These are phyloP conservation scores for Plasmodium fragile DNA, from an alignment of 169 alveolate species.

Conservation along the genomic window DNA sequence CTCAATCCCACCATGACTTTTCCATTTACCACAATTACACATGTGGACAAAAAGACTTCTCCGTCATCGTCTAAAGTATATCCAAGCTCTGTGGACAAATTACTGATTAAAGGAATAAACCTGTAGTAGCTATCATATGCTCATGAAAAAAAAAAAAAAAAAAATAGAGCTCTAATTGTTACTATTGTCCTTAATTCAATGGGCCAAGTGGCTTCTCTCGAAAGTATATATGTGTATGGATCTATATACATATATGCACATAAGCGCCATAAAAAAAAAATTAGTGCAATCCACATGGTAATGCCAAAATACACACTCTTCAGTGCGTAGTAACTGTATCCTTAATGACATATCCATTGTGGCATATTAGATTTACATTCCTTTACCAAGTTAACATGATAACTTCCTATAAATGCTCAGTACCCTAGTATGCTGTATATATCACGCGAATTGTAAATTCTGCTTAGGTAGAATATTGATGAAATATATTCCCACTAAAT, in stretches of 20 bases:
- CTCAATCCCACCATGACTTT: neutral
- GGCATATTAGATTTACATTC: neutral
- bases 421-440: neutral
- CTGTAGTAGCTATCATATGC: neutral
- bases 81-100: neutral
- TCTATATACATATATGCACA: neutral
- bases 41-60: neutral
- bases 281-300: neutral
- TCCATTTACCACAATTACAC: neutral
- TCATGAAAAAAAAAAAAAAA: neutral
- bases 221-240: neutral
- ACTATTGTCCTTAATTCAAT: neutral
- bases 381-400: neutral
- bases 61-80: neutral
- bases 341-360: neutral
- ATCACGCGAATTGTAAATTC: neutral
- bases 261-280: neutral
- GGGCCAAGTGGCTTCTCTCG: neutral
- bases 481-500: neutral
- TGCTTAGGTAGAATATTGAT: neutral
- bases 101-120: neutral
- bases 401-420: neutral
- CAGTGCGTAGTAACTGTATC: neutral
- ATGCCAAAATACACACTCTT: neutral
- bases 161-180: neutral